Conservation (phyloP, 176 grass and related monocot species). For the Oryza coarctata region DNA sequence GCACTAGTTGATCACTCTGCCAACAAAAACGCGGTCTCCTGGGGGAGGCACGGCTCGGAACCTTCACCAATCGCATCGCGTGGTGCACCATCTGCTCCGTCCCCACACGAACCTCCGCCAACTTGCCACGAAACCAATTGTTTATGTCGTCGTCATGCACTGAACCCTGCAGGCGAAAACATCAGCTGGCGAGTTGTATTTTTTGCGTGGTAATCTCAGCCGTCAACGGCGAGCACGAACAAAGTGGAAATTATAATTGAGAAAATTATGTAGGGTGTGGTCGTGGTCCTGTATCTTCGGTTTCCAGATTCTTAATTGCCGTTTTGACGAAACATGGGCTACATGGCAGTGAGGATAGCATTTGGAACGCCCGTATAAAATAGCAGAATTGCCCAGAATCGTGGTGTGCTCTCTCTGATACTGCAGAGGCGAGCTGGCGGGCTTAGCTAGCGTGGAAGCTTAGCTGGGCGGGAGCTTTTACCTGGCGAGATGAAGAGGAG, state of each 20-base stretch:
- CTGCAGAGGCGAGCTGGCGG: not conserved
- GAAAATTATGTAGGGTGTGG: not conserved
- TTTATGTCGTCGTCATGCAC: not conserved
- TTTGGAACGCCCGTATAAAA: constrained; percentile 9
- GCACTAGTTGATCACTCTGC: constrained; percentile 18
- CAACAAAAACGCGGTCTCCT: constrained; percentile 17
- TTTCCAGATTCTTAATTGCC: not conserved
- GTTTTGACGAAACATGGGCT: constrained; percentile 17
- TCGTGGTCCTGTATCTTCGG: not conserved
- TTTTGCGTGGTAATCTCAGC: not conserved
- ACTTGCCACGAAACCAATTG: constrained; percentile 19
- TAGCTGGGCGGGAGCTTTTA: not conserved
- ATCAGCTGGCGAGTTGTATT: not conserved
- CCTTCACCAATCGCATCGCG: constrained; percentile 5
- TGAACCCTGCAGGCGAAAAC: not conserved
- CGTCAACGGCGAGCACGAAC: not conserved
- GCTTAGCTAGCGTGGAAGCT: not conserved
- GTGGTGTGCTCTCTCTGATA: not conserved
- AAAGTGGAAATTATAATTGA: not conserved
- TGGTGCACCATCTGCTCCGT: constrained; percentile 3
- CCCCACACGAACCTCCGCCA: constrained; percentile 31
- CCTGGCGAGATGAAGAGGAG: constrained; percentile 47
- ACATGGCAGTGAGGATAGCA: constrained; percentile 7
- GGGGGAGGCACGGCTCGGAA: constrained; percentile 38
- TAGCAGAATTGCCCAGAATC: not conserved